Evolutionary conservation across 1,284 basidiomycete species (phyloP), one percentile per base, ranked within the genome.

Genomic region (Ustilago esculenta): DNA sequence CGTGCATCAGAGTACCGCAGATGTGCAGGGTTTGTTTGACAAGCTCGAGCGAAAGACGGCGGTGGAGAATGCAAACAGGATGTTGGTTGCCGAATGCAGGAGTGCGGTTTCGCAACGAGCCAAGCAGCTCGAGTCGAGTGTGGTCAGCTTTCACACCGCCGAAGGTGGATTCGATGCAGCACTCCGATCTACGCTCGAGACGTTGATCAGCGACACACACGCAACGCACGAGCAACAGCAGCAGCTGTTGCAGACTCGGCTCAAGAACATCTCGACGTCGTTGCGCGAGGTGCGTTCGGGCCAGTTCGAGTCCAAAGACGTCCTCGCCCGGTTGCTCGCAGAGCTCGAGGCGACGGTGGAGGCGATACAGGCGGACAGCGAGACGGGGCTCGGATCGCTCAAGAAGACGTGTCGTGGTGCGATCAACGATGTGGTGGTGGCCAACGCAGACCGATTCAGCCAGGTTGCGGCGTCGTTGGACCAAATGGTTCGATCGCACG

Each of bases 11-110:
- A 90, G 89, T 69, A 84, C 91, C 18, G 85, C 84, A 11, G 92
- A 96, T 78, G 85, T 94, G 17, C 85, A 84, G 5, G 87, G 87
- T 0, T 83, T 96, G 11, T 92, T 92, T 70, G 88, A 88, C 49
- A 96, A 96, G 84, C 30, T 74, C 92, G 92, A 91, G 40, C 89
- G 92, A 58, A 92, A 92, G 78, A 84, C 87, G n/a, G 82, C 84
- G 20, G 85, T 89, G 3, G 85, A 93, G 39, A 84, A 84, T 35
- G 84, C 86, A 5, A 95, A 94, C 75, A 84, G 88, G 1, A 86
- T 87, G 59, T 85, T 86, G 1, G 89, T 92, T 8, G 84, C 86
- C 0, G 85, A 84, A 23, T 89, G 90, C 64, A 87, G 89, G 44
- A 86, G 85, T 60, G 84, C 85, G 0, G 85, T 92, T 36, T 82